Evolutionary conservation across 2,329 filamentous ascomycete genomes (phyloP).

Genomic region (Exophiala lecanii-corni): DNA sequence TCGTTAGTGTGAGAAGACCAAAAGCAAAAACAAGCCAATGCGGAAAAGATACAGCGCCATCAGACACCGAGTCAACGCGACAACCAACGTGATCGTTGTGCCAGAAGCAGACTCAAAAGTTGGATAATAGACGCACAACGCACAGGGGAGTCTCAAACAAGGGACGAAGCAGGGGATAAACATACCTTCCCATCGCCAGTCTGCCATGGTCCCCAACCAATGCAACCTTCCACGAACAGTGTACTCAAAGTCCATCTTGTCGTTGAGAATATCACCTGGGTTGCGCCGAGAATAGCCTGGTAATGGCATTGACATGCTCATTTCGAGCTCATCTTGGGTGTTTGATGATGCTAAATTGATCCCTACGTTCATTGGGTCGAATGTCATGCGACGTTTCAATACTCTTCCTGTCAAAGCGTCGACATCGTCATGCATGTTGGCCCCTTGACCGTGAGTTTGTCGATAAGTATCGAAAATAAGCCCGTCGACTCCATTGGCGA

Average conservation of each 20-base stretch:
- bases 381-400: constrained; percentile 1
- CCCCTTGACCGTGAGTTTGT: constrained; percentile 2
- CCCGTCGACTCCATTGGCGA: constrained; percentile 2
- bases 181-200: constrained; percentile 67
- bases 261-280: constrained; percentile 32
- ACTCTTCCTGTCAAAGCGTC: neutral
- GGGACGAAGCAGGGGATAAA: too few species aligned
- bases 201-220: constrained; percentile 68
- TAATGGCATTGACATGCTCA: neutral
- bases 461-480: too few species aligned
- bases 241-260: constrained; percentile 50
- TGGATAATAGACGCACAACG: too few species aligned
- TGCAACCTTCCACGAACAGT: constrained; percentile 63
- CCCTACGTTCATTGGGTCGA: neutral
- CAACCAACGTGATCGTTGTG: too few species aligned
- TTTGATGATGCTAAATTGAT: neutral
- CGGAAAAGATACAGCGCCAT: too few species aligned
- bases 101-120: too few species aligned
- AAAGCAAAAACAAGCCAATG: constrained; percentile 7
- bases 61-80: too few species aligned
- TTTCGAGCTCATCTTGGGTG: neutral
- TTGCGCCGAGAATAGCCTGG: constrained; percentile 8
- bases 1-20: too few species aligned
- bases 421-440: neutral
- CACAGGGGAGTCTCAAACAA: too few species aligned